Evolutionary conservation across 306 rosid genomes (phyloP).

Genomic region (Amphicarpaea edgeworthii): DNA sequence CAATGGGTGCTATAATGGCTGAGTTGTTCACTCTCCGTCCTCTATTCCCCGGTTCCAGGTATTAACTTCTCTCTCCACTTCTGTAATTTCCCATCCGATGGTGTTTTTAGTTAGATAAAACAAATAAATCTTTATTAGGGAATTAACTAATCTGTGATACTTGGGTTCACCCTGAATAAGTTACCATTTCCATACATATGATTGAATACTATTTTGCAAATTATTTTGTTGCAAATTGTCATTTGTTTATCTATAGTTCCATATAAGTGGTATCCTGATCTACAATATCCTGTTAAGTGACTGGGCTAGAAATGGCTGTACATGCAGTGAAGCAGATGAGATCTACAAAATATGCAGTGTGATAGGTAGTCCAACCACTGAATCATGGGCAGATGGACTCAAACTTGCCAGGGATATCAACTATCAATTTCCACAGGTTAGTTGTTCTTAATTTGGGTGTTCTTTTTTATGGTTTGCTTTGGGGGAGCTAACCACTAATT

Average conservation of each 20-base stretch:
- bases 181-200: conserved; percentile 23
- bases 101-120: background rate
- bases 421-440: conserved; percentile 89
- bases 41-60: conserved; percentile 93
- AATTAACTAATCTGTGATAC: conserved; percentile 22
- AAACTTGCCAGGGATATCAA: conserved; percentile 86
- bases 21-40: conserved; percentile 91
- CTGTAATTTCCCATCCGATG: conserved; percentile 4
- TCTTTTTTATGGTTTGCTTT: conserved; percentile 18
- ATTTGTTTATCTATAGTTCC: no score
- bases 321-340: conserved; percentile 91
- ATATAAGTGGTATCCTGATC: no score
- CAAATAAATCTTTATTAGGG: background rate
- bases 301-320: conserved; percentile 16
- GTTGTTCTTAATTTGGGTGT: conserved; percentile 24
- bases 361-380: conserved; percentile 85
- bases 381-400: conserved; percentile 87
- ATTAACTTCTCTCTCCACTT: conserved; percentile 10
- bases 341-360: conserved; percentile 90
- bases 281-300: conserved; percentile 22
- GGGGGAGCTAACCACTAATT: background rate
- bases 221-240: conserved; percentile 17
- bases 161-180: background rate
- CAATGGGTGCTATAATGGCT: conserved; percentile 99
- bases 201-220: background rate